A percentile compares a stretch with the other conserved stretches of the same genome.
Conservation (phyloP, 192 early-diverging fungal species). For the Rhizoclosmatium globosum region DNA sequence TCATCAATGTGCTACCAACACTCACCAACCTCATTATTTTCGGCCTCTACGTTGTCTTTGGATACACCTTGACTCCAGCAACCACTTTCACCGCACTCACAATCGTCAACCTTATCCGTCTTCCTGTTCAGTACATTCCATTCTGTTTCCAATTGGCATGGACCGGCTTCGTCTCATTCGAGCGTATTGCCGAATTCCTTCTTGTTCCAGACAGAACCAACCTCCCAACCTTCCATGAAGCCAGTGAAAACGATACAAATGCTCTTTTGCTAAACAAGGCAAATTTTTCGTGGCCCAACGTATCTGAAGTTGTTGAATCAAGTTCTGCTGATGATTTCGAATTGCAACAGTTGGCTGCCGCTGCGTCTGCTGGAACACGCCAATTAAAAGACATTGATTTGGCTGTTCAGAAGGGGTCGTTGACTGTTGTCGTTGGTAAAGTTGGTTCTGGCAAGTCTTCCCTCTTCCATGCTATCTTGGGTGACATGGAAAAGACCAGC, state of each 20-base stretch:
- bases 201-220: conserved; percentile 67
- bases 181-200: conserved; percentile 58
- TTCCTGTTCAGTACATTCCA: conserved; percentile 50
- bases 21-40: conserved; percentile 38
- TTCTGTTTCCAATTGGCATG: conserved; percentile 27
- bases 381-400: conserved; percentile 54
- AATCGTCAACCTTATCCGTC: conserved; percentile 63
- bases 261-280: conserved; percentile 67
- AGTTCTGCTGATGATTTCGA: background rate
- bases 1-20: conserved; percentile 50
- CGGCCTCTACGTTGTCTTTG: conserved; percentile 34
- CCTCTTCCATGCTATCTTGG: conserved; percentile 77
- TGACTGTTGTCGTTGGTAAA: conserved; percentile 80
- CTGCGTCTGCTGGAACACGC: conserved; percentile 44
- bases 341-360: background rate
- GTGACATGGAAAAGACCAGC: conserved; percentile 66
- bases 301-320: background rate
- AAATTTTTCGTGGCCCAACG: conserved; percentile 62
- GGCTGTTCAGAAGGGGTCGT: conserved; percentile 54
- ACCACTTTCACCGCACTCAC: conserved; percentile 54
- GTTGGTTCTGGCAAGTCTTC: conserved; percentile 82
- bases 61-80: conserved; percentile 38
- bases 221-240: conserved; percentile 47
- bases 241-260: conserved; percentile 44
- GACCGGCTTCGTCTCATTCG: conserved; percentile 48